Evolutionary conservation across 2,329 filamentous ascomycete genomes (phyloP).

Genomic region (Penicillium digitatum): DNA sequence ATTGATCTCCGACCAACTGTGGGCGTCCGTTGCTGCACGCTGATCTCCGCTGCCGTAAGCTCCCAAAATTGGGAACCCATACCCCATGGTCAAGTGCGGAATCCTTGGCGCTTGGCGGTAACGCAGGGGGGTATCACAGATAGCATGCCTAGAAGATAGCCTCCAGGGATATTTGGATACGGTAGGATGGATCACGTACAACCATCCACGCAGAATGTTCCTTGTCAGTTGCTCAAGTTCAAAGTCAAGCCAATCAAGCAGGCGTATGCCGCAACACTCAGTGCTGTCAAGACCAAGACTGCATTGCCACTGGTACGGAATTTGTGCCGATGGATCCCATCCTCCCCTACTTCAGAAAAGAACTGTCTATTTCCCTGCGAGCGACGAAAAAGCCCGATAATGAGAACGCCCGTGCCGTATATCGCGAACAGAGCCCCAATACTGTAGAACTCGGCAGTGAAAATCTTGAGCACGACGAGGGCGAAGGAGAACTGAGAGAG

Average conservation of each 20-base stretch:
- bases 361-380: conserved; percentile 94
- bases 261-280: conserved; percentile 60
- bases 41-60: conserved; percentile 16
- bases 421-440: conserved; percentile 95
- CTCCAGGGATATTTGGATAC: background rate
- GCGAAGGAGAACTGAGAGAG: conserved; percentile 94
- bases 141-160: conserved; percentile 11
- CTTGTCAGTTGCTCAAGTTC: conserved; percentile 38
- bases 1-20: conserved; percentile 18
- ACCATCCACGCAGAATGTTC: background rate
- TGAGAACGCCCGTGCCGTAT: conserved; percentile 79
- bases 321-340: conserved; percentile 58
- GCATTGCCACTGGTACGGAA: conserved; percentile 65
- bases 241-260: conserved; percentile 58
- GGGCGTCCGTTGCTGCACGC: conserved; percentile 12
- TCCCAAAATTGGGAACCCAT: conserved; percentile 5
- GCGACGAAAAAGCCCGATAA: conserved; percentile 78
- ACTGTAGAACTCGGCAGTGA: conserved; percentile 92
- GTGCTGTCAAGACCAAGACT: conserved; percentile 58
- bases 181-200: background rate
- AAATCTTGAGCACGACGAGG: conserved; percentile 91
- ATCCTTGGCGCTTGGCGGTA: conserved; percentile 34
- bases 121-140: conserved; percentile 26
- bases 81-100: conserved; percentile 18
- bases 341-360: conserved; percentile 59